Evolutionary conservation across 768 basidiomycete genomes (phyloP).

Genomic region (Panaeolus cyanescens): DNA sequence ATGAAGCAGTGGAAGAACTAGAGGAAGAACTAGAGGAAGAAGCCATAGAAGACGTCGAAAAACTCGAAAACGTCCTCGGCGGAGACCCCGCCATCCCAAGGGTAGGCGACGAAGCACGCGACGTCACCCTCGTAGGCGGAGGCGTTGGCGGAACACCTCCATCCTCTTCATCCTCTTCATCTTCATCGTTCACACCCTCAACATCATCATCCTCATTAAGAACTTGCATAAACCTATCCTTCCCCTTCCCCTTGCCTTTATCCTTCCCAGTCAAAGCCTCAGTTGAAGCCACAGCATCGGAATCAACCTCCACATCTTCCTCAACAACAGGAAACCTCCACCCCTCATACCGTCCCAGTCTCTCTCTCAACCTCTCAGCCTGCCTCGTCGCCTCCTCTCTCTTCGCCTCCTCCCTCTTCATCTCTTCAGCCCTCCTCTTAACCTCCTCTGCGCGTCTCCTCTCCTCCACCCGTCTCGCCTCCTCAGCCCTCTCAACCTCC

Average conservation of each 20-base stretch:
- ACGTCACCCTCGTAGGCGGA: background rate
- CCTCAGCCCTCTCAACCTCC: background rate
- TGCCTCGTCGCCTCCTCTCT: background rate
- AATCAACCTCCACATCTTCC: constrained; percentile 19
- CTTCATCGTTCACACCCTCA: background rate
- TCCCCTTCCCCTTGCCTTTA: background rate
- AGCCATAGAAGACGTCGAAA: too few relatives aligned
- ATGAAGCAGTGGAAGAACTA: background rate
- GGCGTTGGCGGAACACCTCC: background rate
- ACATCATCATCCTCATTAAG: background rate
- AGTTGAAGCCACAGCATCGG: too few relatives aligned
- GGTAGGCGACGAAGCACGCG: background rate
- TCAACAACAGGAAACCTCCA: constrained; percentile 23
- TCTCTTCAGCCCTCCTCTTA: constrained; percentile 8
- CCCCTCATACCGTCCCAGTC: background rate
- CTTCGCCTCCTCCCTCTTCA: background rate
- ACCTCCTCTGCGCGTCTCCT: constrained; percentile 6
- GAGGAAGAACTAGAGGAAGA: constrained; percentile 6
- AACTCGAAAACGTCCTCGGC: too few relatives aligned
- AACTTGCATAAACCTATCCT: too few relatives aligned
- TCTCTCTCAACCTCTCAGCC: background rate
- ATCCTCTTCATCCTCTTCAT: background rate
- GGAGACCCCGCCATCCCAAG: too few relatives aligned
- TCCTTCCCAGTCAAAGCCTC: too few relatives aligned
- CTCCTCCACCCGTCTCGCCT: background rate